These are phyloP conservation scores for Lodderomyces parapsilosis DNA, from an alignment of 1,139 yeast genomes.

Conservation along the genomic window DNA sequence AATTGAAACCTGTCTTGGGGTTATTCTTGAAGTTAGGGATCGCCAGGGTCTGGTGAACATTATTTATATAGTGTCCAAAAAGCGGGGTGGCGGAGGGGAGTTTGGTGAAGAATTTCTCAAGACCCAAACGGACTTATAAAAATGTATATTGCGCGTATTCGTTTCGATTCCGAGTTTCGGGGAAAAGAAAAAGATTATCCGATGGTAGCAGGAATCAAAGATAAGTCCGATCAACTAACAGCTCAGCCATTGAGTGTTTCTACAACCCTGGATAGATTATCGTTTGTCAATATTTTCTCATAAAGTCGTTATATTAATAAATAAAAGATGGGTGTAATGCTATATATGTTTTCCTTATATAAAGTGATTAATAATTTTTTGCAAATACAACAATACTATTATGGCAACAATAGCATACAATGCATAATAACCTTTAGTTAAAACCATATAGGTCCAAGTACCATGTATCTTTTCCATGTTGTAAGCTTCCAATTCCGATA, in stretches of 20 bases:
- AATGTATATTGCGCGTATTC: too few species aligned
- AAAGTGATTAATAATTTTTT: conserved; percentile 21
- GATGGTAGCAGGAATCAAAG: background rate
- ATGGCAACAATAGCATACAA: conserved; percentile 24
- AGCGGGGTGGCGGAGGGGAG: too few species aligned
- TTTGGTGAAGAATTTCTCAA: background rate
- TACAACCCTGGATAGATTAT: too few species aligned
- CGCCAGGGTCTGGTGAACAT: background rate
- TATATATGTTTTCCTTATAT: conserved; percentile 5
- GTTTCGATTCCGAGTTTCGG: conserved; percentile 1
- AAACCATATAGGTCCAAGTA: conserved; percentile 55
- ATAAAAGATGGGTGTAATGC: too few species aligned
- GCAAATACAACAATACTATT: conserved; percentile 26
- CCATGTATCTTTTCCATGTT: conserved; percentile 57
- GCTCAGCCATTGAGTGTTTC: too few species aligned
- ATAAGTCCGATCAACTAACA: background rate
- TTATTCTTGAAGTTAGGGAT: background rate
- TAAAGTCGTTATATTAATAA: background rate
- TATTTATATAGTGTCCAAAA: background rate
- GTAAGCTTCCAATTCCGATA: conserved; percentile 64
- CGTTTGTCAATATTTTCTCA: background rate
- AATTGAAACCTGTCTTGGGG: background rate
- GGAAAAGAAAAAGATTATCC: background rate
- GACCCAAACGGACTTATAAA: background rate
- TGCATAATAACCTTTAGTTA: conserved; percentile 49